Percentiles rank a stretch among this genome's conserved stretches.
phyloP scores from a whole-genome alignment of 2,329 filamentous ascomycete species.

The Pseudogymnoascus sp. region DNA sequence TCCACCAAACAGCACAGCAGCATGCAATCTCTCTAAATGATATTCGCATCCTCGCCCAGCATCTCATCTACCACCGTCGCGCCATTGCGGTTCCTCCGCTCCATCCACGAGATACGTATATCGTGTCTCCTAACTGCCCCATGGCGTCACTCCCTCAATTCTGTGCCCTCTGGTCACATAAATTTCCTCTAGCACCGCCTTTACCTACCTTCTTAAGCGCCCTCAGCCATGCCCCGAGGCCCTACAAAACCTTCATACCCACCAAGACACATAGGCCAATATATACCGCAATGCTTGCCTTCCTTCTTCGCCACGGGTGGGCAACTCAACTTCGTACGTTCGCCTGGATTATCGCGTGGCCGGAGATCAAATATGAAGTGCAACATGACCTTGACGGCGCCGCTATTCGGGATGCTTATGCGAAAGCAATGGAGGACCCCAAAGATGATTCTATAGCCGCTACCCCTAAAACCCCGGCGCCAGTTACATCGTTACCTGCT shows the following conservation, averaged over 20 bases:
- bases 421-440: constrained; percentile 22
- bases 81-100: constrained; percentile 87
- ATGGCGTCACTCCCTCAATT: constrained; percentile 61
- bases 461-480: neutral
- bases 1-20: constrained; percentile 61
- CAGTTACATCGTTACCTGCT: neutral
- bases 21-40: constrained; percentile 69
- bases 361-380: constrained; percentile 74
- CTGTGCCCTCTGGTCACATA: constrained; percentile 60
- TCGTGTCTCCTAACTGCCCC: constrained; percentile 84
- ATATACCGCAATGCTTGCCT: constrained; percentile 87
- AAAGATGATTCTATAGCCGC: constrained; percentile 13
- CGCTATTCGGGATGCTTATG: constrained; percentile 36
- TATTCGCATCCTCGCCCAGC: constrained; percentile 79
- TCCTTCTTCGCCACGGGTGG: constrained; percentile 88
- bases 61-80: constrained; percentile 92
- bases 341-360: constrained; percentile 76
- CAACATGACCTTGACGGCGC: constrained; percentile 62
- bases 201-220: constrained; percentile 81
- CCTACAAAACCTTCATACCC: constrained; percentile 77
- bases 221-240: constrained; percentile 69
- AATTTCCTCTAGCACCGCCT: constrained; percentile 75
- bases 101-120: constrained; percentile 81
- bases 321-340: constrained; percentile 90
- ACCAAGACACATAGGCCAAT: constrained; percentile 78